phyloP scores from a whole-genome alignment of 2,329 filamentous ascomycete species.

The Phialophora tarda region DNA sequence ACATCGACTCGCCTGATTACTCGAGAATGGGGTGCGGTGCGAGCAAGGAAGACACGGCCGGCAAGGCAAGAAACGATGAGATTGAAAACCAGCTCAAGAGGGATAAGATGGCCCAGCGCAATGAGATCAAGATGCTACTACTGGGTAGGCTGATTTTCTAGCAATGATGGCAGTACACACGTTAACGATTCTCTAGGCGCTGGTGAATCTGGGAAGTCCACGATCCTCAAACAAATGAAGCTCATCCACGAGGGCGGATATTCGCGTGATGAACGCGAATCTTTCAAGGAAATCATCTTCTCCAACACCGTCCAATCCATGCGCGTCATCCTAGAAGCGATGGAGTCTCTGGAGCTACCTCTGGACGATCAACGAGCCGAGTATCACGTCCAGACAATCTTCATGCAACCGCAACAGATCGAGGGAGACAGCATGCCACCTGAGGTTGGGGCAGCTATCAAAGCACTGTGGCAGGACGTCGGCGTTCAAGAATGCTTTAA shows the following conservation, averaged over 20 bases:
- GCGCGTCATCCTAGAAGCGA: constrained; percentile 72
- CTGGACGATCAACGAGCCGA: constrained; percentile 91
- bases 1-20: constrained; percentile 40
- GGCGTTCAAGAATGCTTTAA: constrained; percentile 96
- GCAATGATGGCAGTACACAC: constrained; percentile 34
- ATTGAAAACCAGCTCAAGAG: constrained; percentile 99
- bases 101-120: constrained; percentile 98
- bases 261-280: constrained; percentile 81
- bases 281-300: constrained; percentile 74
- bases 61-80: constrained; percentile 99
- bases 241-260: constrained; percentile 99
- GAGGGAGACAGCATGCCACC: constrained; percentile 93
- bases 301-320: constrained; percentile 74
- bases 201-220: constrained; percentile 96
- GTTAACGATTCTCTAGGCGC: constrained; percentile 67
- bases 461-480: constrained; percentile 88
- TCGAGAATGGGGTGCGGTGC: constrained; percentile 98
- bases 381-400: constrained; percentile 97
- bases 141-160: constrained; percentile 71
- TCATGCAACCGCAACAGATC: constrained; percentile 97
- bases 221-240: constrained; percentile 97
- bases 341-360: constrained; percentile 75
- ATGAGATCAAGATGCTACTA: constrained; percentile 99
- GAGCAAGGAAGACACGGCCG: constrained; percentile 99
- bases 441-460: constrained; percentile 91